These are phyloP conservation scores for Yarrowia bubula DNA, from an alignment of 805 yeast genomes.

Conservation along the genomic window DNA sequence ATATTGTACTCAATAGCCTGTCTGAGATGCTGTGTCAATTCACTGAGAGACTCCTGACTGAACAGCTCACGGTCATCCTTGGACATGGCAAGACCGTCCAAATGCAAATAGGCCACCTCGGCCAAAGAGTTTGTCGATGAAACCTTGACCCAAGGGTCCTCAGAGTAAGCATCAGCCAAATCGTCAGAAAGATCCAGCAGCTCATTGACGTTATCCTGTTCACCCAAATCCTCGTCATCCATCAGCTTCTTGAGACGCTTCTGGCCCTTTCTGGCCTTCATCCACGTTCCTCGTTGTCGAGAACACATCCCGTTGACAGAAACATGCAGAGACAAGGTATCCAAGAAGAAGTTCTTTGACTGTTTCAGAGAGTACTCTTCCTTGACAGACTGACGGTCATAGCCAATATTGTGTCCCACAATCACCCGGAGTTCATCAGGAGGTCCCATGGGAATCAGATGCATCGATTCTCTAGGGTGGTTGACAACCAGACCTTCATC, in stretches of 20 bases:
- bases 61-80: conserved; percentile 70
- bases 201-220: conserved; percentile 26
- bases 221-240: conserved; percentile 23
- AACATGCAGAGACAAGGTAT: conserved; percentile 89
- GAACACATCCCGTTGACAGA: conserved; percentile 92
- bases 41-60: conserved; percentile 54
- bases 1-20: conserved; percentile 72
- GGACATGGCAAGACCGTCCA: conserved; percentile 57
- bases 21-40: conserved; percentile 38
- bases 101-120: conserved; percentile 76
- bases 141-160: conserved; percentile 73
- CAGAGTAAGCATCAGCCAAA: conserved; percentile 28
- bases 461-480: conserved; percentile 44
- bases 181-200: conserved; percentile 36
- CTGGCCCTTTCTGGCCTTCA: conserved; percentile 40
- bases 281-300: conserved; percentile 79
- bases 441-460: conserved; percentile 69
- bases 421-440: conserved; percentile 52
- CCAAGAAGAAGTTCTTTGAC: conserved; percentile 76
- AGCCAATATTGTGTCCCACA: conserved; percentile 88
- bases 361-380: conserved; percentile 76
- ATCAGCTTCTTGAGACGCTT: conserved; percentile 29
- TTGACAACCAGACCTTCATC: conserved; percentile 36
- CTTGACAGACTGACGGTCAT: conserved; percentile 78
- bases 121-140: conserved; percentile 78